A percentile compares a stretch with the other conserved stretches of the same genome.
These are phyloP conservation scores for Tephrocybe rancida DNA, from an alignment of 768 basidiomycete genomes.

Conservation along the genomic window DNA sequence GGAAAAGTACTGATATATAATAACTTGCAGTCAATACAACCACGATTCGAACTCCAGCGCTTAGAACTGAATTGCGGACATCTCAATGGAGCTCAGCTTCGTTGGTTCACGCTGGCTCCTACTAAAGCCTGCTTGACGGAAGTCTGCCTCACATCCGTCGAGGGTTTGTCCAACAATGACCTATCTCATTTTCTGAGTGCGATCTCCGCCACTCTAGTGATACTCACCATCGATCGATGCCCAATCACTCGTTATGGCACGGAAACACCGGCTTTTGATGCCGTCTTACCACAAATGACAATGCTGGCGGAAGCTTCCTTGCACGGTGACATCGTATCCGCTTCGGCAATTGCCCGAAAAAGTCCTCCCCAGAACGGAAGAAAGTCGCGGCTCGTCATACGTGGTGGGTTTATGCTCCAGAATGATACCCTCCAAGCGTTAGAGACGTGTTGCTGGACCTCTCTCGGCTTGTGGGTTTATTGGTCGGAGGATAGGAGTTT, in stretches of 20 bases:
- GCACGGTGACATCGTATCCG: background rate
- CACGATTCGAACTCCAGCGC: background rate
- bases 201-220: background rate
- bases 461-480: background rate
- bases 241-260: background rate
- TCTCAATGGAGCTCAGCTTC: background rate
- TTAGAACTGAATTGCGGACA: background rate
- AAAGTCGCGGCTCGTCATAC: no score
- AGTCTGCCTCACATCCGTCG: background rate
- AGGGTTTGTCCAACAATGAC: background rate
- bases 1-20: no score
- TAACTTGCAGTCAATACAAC: no score
- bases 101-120: background rate
- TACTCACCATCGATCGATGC: background rate
- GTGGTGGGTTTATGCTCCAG: background rate
- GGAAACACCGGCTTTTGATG: background rate
- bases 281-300: background rate
- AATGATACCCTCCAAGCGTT: background rate
- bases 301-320: background rate
- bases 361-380: no score
- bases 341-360: background rate
- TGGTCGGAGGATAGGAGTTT: background rate
- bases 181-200: background rate
- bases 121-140: background rate
- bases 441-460: background rate